Percentiles rank a stretch among this genome's conserved stretches.
Conservation (phyloP, 176 grass and related monocot species). For the Aegilops tauschii region DNA sequence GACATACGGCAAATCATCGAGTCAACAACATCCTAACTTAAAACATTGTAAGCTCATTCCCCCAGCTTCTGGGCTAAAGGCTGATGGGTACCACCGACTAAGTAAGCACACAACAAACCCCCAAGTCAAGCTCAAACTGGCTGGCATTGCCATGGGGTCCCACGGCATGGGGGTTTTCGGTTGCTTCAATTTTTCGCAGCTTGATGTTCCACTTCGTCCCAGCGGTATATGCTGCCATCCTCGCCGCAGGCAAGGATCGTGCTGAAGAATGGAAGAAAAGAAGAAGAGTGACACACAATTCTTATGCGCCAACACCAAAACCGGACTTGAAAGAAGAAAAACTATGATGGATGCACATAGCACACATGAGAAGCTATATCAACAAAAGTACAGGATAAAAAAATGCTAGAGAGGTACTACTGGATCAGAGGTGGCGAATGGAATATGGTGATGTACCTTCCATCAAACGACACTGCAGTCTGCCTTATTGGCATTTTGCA, state of each 20-base stretch:
- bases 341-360: not conserved
- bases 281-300: not conserved
- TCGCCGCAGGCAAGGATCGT: constrained; percentile 79
- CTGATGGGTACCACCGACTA: not conserved
- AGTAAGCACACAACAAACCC: not conserved
- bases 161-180: not conserved
- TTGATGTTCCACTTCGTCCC: constrained; percentile 51
- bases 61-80: not conserved
- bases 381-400: not conserved
- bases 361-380: not conserved
- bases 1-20: not conserved
- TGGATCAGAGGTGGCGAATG: not conserved
- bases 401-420: not conserved
- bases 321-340: not conserved
- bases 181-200: not conserved
- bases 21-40: not conserved
- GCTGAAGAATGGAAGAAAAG: constrained; percentile 43
- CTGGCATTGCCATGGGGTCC: not conserved
- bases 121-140: not conserved
- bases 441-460: constrained; percentile 50
- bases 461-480: constrained; percentile 76
- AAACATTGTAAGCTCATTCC: not conserved
- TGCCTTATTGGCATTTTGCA: constrained; percentile 84
- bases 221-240: constrained; percentile 77
- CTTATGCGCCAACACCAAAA: not conserved